Conservation (phyloP, 1,284 basidiomycete genomes). For the Apiotrichum laibachii region DNA sequence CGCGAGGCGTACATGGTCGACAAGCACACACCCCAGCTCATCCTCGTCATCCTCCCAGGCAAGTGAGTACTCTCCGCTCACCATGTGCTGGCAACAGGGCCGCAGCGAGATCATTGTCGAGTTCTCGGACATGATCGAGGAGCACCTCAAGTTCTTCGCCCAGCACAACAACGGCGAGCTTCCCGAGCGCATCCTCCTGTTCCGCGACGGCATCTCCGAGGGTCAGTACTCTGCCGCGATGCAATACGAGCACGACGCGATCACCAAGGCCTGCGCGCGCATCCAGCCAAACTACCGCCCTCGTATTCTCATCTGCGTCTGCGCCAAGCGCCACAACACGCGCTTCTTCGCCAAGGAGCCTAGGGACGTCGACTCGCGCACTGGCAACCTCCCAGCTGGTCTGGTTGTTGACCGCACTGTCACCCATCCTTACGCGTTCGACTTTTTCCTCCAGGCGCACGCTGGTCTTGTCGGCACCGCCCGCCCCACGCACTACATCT, state of each 20-base stretch:
- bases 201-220: constrained; percentile 55
- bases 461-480: constrained; percentile 50
- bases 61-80: constrained; percentile 16
- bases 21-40: constrained; percentile 44
- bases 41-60: constrained; percentile 44
- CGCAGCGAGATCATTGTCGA: constrained; percentile 36
- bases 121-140: constrained; percentile 33
- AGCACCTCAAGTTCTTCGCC: constrained; percentile 34
- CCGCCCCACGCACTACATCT: constrained; percentile 52
- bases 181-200: constrained; percentile 51
- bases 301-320: constrained; percentile 49
- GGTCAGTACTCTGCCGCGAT: constrained; percentile 53
- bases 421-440: constrained; percentile 51
- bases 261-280: constrained; percentile 37
- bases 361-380: constrained; percentile 43
- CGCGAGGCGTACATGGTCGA: constrained; percentile 32
- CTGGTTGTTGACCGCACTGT: constrained; percentile 50
- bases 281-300: constrained; percentile 38
- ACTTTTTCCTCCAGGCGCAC: constrained; percentile 50
- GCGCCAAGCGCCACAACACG: constrained; percentile 52
- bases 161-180: constrained; percentile 44
- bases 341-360: constrained; percentile 50
- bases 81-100: constrained; percentile 27
- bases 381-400: constrained; percentile 51
- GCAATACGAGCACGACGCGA: constrained; percentile 47